Evolutionary conservation across 805 yeast species (phyloP), one percentile per base, ranked within the genome.

Genomic region (Cyberlindnera veronae): DNA sequence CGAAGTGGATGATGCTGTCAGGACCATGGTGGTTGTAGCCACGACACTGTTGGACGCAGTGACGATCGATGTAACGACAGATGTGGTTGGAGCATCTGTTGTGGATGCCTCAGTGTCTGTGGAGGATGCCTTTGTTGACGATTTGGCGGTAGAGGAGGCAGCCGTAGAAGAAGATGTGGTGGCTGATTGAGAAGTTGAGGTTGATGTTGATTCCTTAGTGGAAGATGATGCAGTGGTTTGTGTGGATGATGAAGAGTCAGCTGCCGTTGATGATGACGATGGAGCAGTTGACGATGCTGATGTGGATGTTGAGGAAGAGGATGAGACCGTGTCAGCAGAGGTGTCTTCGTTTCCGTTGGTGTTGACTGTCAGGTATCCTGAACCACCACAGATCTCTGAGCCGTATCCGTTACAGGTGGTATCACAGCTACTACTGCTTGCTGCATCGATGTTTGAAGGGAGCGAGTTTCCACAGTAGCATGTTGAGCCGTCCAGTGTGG

Each of bases 391-490:
- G 9, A 46, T 63, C 39, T 81, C 83, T 3, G 49, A 32, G 9
- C 77, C 74, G 61, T 72, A 87, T n/a, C 88, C 95, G 16, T 55
- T 58, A 61, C 95, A 87, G 5, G 51, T 28, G 1, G 52, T 43
- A 36, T 57, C 46, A 61, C 89, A 82, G 18, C 60, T 45, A 31
- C 54, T 42, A 11, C 57, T 54, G 30, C 54, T 45, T 3, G 61
- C 55, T 13, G 62, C 22, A 3, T 51, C 44, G 10, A 56, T 48
- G 3, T 66, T 48, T 7, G 60, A 39, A 4, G 77, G 69, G 3
- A 68, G 54, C 1, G 64, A 45, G 51, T 71, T 63, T 20, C 91
- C 91, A 60, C 95, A 85, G 54, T 73, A 83, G 60, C 95, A 85
- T 15, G 61, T 58, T 19, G 67, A 53, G 8, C 88, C 86, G 36